Percentiles rank a stretch among this genome's conserved stretches.
Evolutionary conservation across 805 yeast genomes (phyloP).

Genomic region (Grigorovia humatica): DNA sequence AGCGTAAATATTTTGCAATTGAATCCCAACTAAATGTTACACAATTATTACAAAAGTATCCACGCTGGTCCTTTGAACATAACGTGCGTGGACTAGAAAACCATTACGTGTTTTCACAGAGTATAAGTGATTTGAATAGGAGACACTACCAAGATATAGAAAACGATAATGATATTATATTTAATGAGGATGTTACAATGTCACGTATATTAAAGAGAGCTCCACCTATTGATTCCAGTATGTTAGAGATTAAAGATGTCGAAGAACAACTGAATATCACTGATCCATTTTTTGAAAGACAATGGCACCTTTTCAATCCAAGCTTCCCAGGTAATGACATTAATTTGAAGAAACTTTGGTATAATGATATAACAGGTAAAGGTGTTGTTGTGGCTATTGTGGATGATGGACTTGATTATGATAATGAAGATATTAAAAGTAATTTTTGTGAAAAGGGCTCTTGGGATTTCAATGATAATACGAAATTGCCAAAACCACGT

Average conservation of each 20-base stretch:
- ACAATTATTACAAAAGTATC: constrained; percentile 32
- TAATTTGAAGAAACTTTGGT: constrained; percentile 81
- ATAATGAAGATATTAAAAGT: constrained; percentile 57
- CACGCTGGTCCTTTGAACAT: constrained; percentile 52
- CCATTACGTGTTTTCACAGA: constrained; percentile 58
- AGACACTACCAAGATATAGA: not conserved
- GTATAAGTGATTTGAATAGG: not conserved
- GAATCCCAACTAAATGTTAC: constrained; percentile 35
- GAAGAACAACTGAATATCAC: constrained; percentile 46
- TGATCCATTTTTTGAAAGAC: constrained; percentile 76
- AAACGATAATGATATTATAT: constrained; percentile 16
- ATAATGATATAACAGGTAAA: constrained; percentile 64
- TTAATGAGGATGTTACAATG: constrained; percentile 48
- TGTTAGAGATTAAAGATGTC: constrained; percentile 37
- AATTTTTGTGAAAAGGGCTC: constrained; percentile 74
- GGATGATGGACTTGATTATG: constrained; percentile 89
- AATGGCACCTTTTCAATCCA: constrained; percentile 88
- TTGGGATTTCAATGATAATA: constrained; percentile 83
- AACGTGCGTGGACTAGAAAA: constrained; percentile 48
- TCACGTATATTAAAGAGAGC: constrained; percentile 41
- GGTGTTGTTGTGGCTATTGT: constrained; percentile 81
- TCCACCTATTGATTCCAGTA: constrained; percentile 41
- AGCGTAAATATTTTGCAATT: constrained; percentile 50
- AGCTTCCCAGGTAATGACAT: constrained; percentile 70
- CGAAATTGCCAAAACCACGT: constrained; percentile 67